A percentile compares a stretch with the other conserved stretches of the same genome.
Evolutionary conservation across 2,329 filamentous ascomycete species (phyloP).

Genomic region (Mycogone perniciosa): DNA sequence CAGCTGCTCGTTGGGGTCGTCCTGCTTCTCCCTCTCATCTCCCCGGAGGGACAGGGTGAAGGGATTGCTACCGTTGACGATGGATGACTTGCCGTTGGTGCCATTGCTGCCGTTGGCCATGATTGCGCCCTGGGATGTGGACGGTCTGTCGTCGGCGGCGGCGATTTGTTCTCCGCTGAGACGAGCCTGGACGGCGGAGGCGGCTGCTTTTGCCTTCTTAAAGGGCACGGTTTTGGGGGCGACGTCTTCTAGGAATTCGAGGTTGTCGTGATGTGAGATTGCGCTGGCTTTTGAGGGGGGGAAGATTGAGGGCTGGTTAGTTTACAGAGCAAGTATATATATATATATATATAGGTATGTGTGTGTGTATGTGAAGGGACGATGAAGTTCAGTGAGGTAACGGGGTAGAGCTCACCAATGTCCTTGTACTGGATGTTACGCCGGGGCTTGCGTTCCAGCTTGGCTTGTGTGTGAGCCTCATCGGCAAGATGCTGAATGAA

Average conservation of each 20-base stretch:
- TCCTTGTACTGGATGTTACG: slow-evolving; percentile 96
- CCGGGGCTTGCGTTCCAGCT: slow-evolving; percentile 83
- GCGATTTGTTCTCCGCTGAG: slow-evolving; percentile 34
- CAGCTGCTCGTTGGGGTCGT: slow-evolving; percentile 48
- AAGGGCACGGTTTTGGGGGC: slow-evolving; percentile 81
- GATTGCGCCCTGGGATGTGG: slow-evolving; percentile 4
- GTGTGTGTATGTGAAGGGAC: neutral
- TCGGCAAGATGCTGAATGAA: slow-evolving; percentile 89
- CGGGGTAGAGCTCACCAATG: slow-evolving; percentile 53
- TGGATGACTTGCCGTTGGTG: slow-evolving; percentile 1
- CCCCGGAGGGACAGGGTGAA: slow-evolving; percentile 18
- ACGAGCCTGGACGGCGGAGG: slow-evolving; percentile 43
- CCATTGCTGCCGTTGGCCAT: slow-evolving; percentile 24
- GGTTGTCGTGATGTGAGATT: slow-evolving; percentile 80
- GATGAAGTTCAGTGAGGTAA: neutral
- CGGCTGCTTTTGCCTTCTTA: slow-evolving; percentile 66
- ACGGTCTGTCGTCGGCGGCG: slow-evolving; percentile 19
- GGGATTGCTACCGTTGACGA: slow-evolving; percentile 23
- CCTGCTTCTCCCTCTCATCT: slow-evolving; percentile 19
- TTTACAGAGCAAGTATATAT: neutral
- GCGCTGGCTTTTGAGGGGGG: slow-evolving; percentile 59
- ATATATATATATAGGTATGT: neutral
- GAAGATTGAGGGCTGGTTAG: neutral
- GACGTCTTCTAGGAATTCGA: slow-evolving; percentile 89
- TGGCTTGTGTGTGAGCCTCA: slow-evolving; percentile 81